Evolutionary conservation across 2,329 filamentous ascomycete species (phyloP).

Genomic region (Scytalidium lignicola): DNA sequence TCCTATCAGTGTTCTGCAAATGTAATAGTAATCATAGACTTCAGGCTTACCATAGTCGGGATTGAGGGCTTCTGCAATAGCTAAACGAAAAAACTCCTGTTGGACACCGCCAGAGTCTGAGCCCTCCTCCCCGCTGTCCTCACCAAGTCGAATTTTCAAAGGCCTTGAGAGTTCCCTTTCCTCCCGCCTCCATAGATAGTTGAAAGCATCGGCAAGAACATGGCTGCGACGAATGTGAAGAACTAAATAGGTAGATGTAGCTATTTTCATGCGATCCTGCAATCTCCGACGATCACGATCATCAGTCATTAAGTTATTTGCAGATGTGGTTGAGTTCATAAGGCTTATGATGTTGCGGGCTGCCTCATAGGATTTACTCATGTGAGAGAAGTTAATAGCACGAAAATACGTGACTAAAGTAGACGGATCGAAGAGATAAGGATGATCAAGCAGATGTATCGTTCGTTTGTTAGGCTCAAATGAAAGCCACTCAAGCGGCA

Average conservation of each 20-base stretch:
- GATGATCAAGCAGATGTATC: conserved; percentile 72
- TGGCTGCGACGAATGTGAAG: conserved; percentile 63
- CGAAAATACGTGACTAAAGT: conserved; percentile 80
- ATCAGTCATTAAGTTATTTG: conserved; percentile 50
- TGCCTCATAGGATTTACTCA: conserved; percentile 75
- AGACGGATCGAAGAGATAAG: conserved; percentile 71
- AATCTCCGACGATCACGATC: conserved; percentile 56
- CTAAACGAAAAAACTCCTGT: conserved; percentile 89
- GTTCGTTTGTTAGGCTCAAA: conserved; percentile 56
- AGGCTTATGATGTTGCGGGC: conserved; percentile 53
- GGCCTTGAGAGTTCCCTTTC: conserved; percentile 77
- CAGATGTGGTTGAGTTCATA: conserved; percentile 47
- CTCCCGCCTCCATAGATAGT: conserved; percentile 86
- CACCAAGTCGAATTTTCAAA: conserved; percentile 81
- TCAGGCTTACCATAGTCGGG: conserved; percentile 59
- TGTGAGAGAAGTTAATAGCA: conserved; percentile 74
- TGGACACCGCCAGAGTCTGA: conserved; percentile 93
- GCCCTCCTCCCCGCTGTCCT: conserved; percentile 78
- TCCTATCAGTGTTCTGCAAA: conserved; percentile 3
- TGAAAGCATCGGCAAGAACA: conserved; percentile 68
- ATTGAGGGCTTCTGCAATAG: conserved; percentile 73
- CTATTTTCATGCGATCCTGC: conserved; percentile 57
- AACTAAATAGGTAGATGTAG: conserved; percentile 66
- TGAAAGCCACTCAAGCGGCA: conserved; percentile 67
- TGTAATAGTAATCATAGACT: neutral